Base-by-base conservation (phyloP, 2,329 filamentous ascomycete species). In the Mollisiaceae sp. region DNA sequence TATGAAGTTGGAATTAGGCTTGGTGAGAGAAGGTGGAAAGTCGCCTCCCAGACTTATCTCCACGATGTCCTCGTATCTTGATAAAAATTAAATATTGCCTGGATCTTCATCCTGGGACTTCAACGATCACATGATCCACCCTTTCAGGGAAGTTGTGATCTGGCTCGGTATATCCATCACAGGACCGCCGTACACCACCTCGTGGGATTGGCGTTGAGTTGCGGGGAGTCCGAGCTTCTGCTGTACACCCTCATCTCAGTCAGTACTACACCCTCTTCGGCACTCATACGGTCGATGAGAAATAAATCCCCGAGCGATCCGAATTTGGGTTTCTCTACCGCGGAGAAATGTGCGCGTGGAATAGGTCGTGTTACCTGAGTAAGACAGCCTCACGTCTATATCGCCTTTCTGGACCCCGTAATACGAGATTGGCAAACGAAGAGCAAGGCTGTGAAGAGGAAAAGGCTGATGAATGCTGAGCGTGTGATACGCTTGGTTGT, bases 221-320 rank as follows among this genome's bases (percentile, higher is more conserved):
- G 50, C 12, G 50, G 50, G 50, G 50, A 54, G 50, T 54, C 50
- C 50, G 18, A 54, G 50, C 50, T 54, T n/a, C 50, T 54, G 50
- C 50, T 15, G 50, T 54, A 54, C 50, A 54, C 50, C 50, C 50
- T 54, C 50, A 54, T 54, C 50, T 54, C 24, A 35, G 18, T 35
- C 50, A 27, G 50, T 54, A 35, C 50, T 3, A 54, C 50, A 54
- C 50, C 50, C 22, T 32, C 50, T 22, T 54, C 50, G 50, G 50
- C 50, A 54, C 24, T 54, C 50, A 54, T 35, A 54, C 14, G 32
- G 14, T 54, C 11, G 14, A 24, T 54, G 15, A 54, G 50, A 8
- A 15, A 27, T 32, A 54, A 54, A 54, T 54, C 24, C 32, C 50
- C 50, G 50, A 32, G 50, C 3, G 50, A 15, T 32, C 50, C 50